These are phyloP conservation scores for Gastrodia elata DNA, from an alignment of 106 monocot species.

Conservation along the genomic window DNA sequence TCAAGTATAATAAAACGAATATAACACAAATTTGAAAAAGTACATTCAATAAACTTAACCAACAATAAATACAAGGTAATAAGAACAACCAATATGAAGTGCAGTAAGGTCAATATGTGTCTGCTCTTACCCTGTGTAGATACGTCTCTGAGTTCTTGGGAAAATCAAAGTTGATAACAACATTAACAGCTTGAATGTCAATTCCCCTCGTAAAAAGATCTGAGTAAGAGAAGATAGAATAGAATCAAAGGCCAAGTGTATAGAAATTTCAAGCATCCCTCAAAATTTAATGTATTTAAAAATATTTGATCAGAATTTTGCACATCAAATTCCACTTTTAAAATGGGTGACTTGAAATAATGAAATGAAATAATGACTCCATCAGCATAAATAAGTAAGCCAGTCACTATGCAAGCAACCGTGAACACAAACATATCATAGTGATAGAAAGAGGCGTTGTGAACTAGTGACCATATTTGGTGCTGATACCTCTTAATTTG, in stretches of 20 bases:
- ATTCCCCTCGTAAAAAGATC: constrained; percentile 97
- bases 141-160: constrained; percentile 92
- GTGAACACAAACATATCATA: too few species aligned
- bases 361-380: too few species aligned
- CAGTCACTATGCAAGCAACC: too few species aligned
- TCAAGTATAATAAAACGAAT: too few species aligned
- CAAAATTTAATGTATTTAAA: background rate
- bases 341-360: background rate
- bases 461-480: too few species aligned
- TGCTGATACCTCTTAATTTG: too few species aligned
- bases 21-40: too few species aligned
- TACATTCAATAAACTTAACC: too few species aligned
- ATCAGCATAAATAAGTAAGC: too few species aligned
- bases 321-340: background rate
- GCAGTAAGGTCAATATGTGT: background rate
- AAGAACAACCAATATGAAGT: background rate
- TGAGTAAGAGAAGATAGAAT: constrained; percentile 11
- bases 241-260: background rate
- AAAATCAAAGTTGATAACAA: constrained; percentile 97
- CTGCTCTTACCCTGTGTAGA: constrained; percentile 69
- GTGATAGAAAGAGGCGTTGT: too few species aligned
- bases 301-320: background rate
- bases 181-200: constrained; percentile 98
- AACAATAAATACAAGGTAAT: too few species aligned
- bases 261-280: background rate